Conservation (phyloP, 1,284 basidiomycete species). For the Microbotryomycetes sp. region DNA sequence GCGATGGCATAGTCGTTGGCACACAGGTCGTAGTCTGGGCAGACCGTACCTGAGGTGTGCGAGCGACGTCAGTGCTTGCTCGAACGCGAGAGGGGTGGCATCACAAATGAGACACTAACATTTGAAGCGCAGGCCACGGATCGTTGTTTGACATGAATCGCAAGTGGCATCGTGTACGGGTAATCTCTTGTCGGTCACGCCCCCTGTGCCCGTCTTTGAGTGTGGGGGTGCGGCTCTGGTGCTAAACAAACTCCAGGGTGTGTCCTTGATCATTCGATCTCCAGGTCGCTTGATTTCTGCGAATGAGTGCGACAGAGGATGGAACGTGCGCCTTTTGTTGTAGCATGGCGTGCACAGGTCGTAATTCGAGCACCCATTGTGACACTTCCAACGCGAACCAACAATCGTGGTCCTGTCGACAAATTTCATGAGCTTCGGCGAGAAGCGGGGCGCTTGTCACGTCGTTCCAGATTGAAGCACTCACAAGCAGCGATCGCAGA, state of each 20-base stretch:
- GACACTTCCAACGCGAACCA: conserved; percentile 38
- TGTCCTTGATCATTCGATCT: not conserved
- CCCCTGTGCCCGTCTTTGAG: too few relatives aligned
- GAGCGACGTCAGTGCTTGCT: not conserved
- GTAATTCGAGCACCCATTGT: conserved; percentile 46
- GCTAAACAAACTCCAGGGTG: too few relatives aligned
- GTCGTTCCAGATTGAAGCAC: not conserved
- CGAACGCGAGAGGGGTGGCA: not conserved
- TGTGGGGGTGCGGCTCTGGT: too few relatives aligned
- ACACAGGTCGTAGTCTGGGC: too few relatives aligned
- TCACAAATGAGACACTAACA: conserved; percentile 11
- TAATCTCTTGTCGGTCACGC: too few relatives aligned
- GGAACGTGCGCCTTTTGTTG: not conserved
- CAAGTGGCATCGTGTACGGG: conserved; percentile 34
- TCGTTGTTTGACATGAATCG: conserved; percentile 51
- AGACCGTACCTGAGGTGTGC: not conserved
- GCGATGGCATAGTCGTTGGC: too few relatives aligned
- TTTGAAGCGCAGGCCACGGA: conserved; percentile 65
- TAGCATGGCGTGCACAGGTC: conserved; percentile 52
- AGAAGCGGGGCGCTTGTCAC: not conserved
- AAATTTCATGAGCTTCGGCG: not conserved
- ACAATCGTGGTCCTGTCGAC: conserved; percentile 36
- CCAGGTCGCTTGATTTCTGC: conserved; percentile 16
- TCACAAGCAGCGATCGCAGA: conserved; percentile 25
- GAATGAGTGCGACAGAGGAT: conserved; percentile 13